Base-by-base conservation (phyloP, 2,329 filamentous ascomycete genomes). In the Fusarium sp. region DNA sequence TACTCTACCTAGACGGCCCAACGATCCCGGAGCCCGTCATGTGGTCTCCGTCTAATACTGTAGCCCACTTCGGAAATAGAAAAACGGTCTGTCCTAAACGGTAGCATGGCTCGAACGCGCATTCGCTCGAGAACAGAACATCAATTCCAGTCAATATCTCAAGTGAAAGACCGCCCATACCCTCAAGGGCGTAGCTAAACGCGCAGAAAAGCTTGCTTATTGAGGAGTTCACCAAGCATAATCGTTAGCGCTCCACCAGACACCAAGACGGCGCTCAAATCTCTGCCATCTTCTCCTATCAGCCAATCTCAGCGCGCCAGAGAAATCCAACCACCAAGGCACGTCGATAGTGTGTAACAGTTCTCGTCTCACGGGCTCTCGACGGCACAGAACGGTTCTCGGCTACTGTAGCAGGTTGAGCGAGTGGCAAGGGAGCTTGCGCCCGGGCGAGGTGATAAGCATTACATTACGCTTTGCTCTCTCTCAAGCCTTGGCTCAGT, bases 71-170 rank as follows among this genome's bases (percentile, higher is more conserved):
- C 12, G 45, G 49, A 51, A 61, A 39, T 46, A 39, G 15, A 44
- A 51, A 12, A 56, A 55, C 38, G 61, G 45, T 41, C 4, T 4
- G 24, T 31, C 32, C 24, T 22, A 54, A 65, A 65, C 52, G 61
- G 61, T 58, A 51, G 19, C 34, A 34, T 42, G 44, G 58, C 36
- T 47, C 48, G 48, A 63, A 63, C 61, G 52, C 61, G 61, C 46
- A 65, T 65, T 65, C 52, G 41, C 41, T 41, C 34, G 26, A 58
- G 48, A 63, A 46, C 56, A 58, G 48, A 63, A 46, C 56, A 58
- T 64, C 61, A 65, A 57, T 45, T 65, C 41, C 41, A 58, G 44
- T 41, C 52, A 58, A 62, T 52, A 65, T 63, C 57, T 31, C 22
- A 53, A 53, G 39, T 52, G 43, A 65, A 52, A 40, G 25, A 32